Conservation (phyloP, 805 yeast species). For the Metahyphopichia silvanorum region DNA sequence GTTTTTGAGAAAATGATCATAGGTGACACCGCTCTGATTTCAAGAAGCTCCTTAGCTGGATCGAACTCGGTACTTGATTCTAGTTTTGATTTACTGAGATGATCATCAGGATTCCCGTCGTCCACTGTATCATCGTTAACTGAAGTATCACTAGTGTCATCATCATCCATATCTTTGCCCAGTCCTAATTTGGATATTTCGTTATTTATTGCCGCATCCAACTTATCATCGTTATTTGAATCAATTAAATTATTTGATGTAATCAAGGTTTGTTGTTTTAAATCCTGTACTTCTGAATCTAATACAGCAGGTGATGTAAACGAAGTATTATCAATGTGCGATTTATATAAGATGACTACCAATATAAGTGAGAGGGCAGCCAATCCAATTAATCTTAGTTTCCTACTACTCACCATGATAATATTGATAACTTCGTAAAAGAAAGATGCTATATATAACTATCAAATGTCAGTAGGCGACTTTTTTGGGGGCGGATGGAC, state of each 20-base stretch:
- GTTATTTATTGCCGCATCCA: slow-evolving; percentile 39
- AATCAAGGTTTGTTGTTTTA: slow-evolving; percentile 5
- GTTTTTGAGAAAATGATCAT: slow-evolving; percentile 56
- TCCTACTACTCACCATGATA: slow-evolving; percentile 8
- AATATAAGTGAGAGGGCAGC: slow-evolving; percentile 7
- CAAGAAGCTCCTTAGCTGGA: slow-evolving; percentile 42
- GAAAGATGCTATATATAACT: too few relatives aligned
- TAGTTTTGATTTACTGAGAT: slow-evolving; percentile 5
- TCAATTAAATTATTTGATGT: slow-evolving; percentile 25
- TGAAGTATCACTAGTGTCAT: slow-evolving; percentile 6
- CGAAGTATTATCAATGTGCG: neutral
- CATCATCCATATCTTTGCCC: slow-evolving; percentile 5
- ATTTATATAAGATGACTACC: slow-evolving; percentile 4
- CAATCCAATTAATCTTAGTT: slow-evolving; percentile 8
- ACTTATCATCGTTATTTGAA: slow-evolving; percentile 29
- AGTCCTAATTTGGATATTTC: slow-evolving; percentile 23
- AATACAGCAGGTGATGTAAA: neutral
- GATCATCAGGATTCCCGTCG: slow-evolving; percentile 6
- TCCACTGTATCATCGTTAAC: slow-evolving; percentile 8
- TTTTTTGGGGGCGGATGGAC: too few relatives aligned
- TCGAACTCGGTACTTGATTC: slow-evolving; percentile 18
- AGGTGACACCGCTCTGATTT: slow-evolving; percentile 60
- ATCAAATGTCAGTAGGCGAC: too few relatives aligned
- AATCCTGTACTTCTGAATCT: slow-evolving; percentile 1
- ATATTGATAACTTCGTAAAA: too few relatives aligned